Evolutionary conservation across 176 grass and related monocot genomes (phyloP).

Genomic region (Phoenix roebelenii): DNA sequence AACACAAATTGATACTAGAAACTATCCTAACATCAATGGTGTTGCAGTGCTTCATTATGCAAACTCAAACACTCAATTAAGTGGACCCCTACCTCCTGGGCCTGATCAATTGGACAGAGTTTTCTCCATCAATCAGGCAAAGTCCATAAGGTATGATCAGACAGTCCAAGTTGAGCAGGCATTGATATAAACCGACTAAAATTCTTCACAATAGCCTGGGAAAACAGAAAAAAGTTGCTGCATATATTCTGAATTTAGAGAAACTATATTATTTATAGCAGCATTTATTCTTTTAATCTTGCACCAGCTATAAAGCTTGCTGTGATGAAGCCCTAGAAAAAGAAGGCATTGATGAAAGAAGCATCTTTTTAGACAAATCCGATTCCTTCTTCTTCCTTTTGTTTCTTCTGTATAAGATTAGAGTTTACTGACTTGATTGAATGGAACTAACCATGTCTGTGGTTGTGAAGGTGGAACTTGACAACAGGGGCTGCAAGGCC

Average conservation of each 20-base stretch:
- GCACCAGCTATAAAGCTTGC: no score
- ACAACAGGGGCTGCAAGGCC: slow-evolving; percentile 9
- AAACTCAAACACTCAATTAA: background rate
- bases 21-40: slow-evolving; percentile 8
- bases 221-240: no score
- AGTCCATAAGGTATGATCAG: background rate
- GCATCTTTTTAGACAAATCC: no score
- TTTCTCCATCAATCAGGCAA: slow-evolving; percentile 2
- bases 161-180: background rate
- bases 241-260: no score
- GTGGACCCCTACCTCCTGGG: background rate
- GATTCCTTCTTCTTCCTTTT: no score
- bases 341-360: no score
- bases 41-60: background rate
- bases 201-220: no score
- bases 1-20: slow-evolving; percentile 3
- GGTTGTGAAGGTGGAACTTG: slow-evolving; percentile 4
- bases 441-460: slow-evolving; percentile 4
- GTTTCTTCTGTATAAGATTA: no score
- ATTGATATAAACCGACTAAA: no score
- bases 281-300: background rate
- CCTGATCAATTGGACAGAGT: slow-evolving; percentile 5
- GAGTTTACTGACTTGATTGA: no score
- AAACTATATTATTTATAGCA: background rate
- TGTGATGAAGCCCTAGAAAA: no score